Percentiles rank a stretch among this genome's conserved stretches.
Evolutionary conservation across 805 yeast genomes (phyloP).

Genomic region (Starmerella sirachaensis): DNA sequence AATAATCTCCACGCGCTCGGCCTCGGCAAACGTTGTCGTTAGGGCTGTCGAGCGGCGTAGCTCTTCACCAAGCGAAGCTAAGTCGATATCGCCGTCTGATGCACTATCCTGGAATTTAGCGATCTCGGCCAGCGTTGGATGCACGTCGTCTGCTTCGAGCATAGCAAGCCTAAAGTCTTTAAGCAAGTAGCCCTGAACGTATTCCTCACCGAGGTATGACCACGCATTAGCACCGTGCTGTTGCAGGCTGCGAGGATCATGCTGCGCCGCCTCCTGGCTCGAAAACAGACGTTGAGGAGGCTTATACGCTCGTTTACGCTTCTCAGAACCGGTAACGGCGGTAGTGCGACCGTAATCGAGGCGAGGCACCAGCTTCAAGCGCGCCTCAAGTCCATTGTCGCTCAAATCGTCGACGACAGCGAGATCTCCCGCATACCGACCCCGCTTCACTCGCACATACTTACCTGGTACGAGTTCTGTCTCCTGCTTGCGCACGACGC

Average conservation of each 20-base stretch:
- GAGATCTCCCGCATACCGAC: conserved; percentile 83
- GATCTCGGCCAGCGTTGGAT: conserved; percentile 73
- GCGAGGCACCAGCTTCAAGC: conserved; percentile 85
- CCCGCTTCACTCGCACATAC: conserved; percentile 80
- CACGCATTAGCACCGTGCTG: conserved; percentile 48
- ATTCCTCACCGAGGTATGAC: conserved; percentile 76
- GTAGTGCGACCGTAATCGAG: conserved; percentile 67
- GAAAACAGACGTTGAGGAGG: conserved; percentile 81
- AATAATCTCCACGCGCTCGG: conserved; percentile 83
- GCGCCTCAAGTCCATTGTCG: conserved; percentile 91
- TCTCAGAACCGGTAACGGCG: conserved; percentile 34
- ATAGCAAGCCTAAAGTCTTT: conserved; percentile 78
- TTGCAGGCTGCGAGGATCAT: conserved; percentile 58
- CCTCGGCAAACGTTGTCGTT: conserved; percentile 67
- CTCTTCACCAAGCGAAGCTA: conserved; percentile 76
- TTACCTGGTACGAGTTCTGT: conserved; percentile 83
- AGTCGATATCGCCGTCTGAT: conserved; percentile 76
- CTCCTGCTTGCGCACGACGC: conserved; percentile 80
- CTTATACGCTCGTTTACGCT: conserved; percentile 44
- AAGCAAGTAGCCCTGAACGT: conserved; percentile 72
- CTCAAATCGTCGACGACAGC: conserved; percentile 88
- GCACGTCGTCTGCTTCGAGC: conserved; percentile 65
- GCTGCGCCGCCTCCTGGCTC: conserved; percentile 76
- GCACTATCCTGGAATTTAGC: conserved; percentile 52
- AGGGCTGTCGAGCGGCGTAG: conserved; percentile 48